Conservation (phyloP, 768 basidiomycete genomes). For the Chalciporus pseudorubinellus region DNA sequence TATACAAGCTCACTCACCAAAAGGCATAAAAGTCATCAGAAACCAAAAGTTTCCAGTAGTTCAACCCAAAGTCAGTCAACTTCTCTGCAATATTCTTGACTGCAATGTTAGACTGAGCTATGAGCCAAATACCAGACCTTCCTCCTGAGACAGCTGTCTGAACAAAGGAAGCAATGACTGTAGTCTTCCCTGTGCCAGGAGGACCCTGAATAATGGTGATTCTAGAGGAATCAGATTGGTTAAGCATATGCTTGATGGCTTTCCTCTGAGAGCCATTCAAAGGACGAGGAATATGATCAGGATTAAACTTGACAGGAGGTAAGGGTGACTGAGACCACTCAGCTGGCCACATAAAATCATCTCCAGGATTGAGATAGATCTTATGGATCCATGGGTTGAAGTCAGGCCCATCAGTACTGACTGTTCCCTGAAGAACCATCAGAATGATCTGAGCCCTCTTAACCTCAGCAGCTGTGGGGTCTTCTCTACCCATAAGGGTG, state of each 20-base stretch:
- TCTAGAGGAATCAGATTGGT: conserved; percentile 31
- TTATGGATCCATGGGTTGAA: conserved; percentile 38
- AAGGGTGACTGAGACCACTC: conserved; percentile 24
- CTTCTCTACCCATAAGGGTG: conserved; percentile 52
- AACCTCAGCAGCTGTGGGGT: conserved; percentile 57
- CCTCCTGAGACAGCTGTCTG: conserved; percentile 41
- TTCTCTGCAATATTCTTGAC: conserved; percentile 90
- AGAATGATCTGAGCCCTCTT: conserved; percentile 35
- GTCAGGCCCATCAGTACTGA: conserved; percentile 22
- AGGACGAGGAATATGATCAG: conserved; percentile 21
- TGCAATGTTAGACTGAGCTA: conserved; percentile 84
- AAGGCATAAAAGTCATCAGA: conserved; percentile 62
- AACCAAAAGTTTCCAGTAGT: conserved; percentile 66
- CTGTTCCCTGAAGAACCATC: conserved; percentile 34
- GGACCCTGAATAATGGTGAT: conserved; percentile 46
- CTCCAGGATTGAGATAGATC: conserved; percentile 31
- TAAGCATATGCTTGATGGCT: conserved; percentile 40
- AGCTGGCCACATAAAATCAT: conserved; percentile 39
- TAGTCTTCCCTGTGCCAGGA: conserved; percentile 72
- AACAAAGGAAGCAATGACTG: conserved; percentile 67
- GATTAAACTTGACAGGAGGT: conserved; percentile 16
- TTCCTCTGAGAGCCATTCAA: conserved; percentile 40
- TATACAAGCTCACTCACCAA: conserved; percentile 47
- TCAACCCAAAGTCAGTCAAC: conserved; percentile 52
- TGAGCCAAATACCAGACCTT: conserved; percentile 64